Evolutionary conservation across 768 basidiomycete genomes (phyloP).

Genomic region (Tylopilus felleus): DNA sequence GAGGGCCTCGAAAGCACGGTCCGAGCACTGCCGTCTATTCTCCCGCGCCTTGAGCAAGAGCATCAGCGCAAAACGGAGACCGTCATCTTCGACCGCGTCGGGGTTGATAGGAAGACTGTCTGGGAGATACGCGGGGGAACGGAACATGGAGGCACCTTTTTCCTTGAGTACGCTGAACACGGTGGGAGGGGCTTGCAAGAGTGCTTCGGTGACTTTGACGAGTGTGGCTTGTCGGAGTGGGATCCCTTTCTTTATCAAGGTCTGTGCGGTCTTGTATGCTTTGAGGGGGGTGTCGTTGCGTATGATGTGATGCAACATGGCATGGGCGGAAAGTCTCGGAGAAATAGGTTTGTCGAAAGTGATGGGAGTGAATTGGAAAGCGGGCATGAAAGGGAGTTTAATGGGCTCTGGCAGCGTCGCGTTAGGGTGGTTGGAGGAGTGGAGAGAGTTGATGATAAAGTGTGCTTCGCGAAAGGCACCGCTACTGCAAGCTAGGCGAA

Average conservation of each 20-base stretch:
- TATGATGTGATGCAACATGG: constrained; percentile 61
- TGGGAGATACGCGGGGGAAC: constrained; percentile 11
- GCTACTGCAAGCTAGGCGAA: constrained; percentile 43
- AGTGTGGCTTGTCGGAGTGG: constrained; percentile 49
- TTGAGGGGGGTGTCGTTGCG: constrained; percentile 46
- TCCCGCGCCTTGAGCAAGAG: constrained; percentile 53
- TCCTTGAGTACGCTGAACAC: constrained; percentile 17
- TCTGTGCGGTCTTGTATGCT: constrained; percentile 46
- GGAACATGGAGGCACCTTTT: constrained; percentile 17
- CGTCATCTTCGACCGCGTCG: constrained; percentile 36
- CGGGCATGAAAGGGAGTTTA: constrained; percentile 24
- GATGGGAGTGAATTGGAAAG: constrained; percentile 39
- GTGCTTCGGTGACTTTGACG: constrained; percentile 34
- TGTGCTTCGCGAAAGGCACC: constrained; percentile 50
- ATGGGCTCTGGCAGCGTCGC: constrained; percentile 1
- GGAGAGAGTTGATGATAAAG: constrained; percentile 56
- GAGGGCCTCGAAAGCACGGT: constrained; percentile 58
- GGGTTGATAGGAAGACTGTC: constrained; percentile 31
- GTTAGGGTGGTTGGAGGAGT: constrained; percentile 33
- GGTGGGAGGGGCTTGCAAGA: constrained; percentile 24
- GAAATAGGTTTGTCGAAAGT: constrained; percentile 51
- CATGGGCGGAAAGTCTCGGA: constrained; percentile 58
- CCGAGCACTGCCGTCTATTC: constrained; percentile 51
- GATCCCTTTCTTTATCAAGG: constrained; percentile 54
- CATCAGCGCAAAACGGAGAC: constrained; percentile 48